Percentiles rank a stretch among this genome's conserved stretches.
These are phyloP conservation scores for Asterophora parasitica DNA, from an alignment of 768 basidiomycete genomes.

Conservation along the genomic window DNA sequence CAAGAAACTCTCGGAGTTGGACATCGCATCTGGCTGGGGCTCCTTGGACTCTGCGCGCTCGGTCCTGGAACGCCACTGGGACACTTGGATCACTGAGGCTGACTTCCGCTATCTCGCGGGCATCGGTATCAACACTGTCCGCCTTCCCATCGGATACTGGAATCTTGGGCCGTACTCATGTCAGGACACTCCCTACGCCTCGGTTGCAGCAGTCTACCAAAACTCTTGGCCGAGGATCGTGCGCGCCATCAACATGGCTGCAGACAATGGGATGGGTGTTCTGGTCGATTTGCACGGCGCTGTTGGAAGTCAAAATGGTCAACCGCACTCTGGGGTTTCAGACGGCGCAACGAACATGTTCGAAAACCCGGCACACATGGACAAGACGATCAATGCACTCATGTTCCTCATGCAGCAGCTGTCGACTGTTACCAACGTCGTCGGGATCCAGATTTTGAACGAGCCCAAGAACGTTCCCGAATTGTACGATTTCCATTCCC, in stretches of 20 bases:
- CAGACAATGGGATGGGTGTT: slow-evolving; percentile 58
- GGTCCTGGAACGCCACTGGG: slow-evolving; percentile 71
- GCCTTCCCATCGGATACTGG: slow-evolving; percentile 60
- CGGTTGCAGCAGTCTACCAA: slow-evolving; percentile 44
- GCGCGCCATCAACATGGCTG: slow-evolving; percentile 59
- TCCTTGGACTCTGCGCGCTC: slow-evolving; percentile 37
- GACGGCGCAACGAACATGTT: slow-evolving; percentile 48
- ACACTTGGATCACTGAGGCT: slow-evolving; percentile 58
- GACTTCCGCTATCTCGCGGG: slow-evolving; percentile 66
- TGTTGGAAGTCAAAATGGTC: slow-evolving; percentile 72
- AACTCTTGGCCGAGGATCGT: slow-evolving; percentile 67
- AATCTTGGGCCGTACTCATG: slow-evolving; percentile 53
- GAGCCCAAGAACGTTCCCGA: slow-evolving; percentile 46
- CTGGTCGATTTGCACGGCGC: slow-evolving; percentile 66
- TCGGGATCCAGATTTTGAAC: slow-evolving; percentile 60
- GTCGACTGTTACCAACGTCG: slow-evolving; percentile 44
- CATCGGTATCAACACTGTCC: slow-evolving; percentile 67
- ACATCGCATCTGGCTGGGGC: slow-evolving; percentile 64
- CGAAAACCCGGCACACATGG: slow-evolving; percentile 35
- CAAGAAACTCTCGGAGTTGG: slow-evolving; percentile 49
- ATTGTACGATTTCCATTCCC: slow-evolving; percentile 45
- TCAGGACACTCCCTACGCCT: slow-evolving; percentile 61
- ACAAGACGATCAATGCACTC: slow-evolving; percentile 50
- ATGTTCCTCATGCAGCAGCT: slow-evolving; percentile 38
- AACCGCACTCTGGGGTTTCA: slow-evolving; percentile 66